Evolutionary conservation across 495 filamentous ascomycete genomes (phyloP).

Genomic region (Darksidea phi): DNA sequence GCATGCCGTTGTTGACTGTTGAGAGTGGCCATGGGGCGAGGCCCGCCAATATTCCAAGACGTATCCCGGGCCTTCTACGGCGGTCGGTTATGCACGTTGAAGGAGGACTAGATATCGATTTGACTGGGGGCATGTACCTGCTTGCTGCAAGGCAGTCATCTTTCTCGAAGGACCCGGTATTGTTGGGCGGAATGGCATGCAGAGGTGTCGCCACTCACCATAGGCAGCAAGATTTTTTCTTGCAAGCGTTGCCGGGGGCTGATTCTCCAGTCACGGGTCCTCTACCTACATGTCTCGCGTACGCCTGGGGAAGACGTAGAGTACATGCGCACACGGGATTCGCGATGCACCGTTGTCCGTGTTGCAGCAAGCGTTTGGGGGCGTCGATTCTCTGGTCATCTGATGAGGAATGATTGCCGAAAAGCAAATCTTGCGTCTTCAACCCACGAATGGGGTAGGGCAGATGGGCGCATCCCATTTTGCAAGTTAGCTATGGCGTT

Average conservation of each 20-base stretch:
- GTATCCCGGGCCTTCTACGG: background rate
- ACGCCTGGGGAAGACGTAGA: background rate
- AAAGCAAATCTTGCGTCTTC: background rate
- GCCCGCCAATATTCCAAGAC: background rate
- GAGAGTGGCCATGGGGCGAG: background rate
- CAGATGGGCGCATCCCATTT: background rate
- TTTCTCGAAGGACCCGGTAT: background rate
- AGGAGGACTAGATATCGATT: background rate
- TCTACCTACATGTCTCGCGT: too few species aligned
- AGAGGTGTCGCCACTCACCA: background rate
- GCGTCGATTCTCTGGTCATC: conserved; percentile 7
- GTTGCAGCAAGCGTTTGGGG: background rate
- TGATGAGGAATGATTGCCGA: conserved; percentile 14
- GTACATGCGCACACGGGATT: background rate
- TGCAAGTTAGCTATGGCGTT: background rate
- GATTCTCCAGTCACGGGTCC: background rate
- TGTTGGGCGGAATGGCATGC: background rate
- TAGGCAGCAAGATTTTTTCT: background rate
- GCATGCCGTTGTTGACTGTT: background rate
- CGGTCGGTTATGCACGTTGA: conserved; percentile 1
- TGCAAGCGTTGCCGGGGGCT: background rate
- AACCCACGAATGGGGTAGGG: background rate
- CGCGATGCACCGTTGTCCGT: conserved; percentile 8
- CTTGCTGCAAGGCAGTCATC: conserved; percentile 5
- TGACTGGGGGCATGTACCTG: background rate